Evolutionary conservation across 306 rosid species (phyloP).

Genomic region (Senna siamea): DNA sequence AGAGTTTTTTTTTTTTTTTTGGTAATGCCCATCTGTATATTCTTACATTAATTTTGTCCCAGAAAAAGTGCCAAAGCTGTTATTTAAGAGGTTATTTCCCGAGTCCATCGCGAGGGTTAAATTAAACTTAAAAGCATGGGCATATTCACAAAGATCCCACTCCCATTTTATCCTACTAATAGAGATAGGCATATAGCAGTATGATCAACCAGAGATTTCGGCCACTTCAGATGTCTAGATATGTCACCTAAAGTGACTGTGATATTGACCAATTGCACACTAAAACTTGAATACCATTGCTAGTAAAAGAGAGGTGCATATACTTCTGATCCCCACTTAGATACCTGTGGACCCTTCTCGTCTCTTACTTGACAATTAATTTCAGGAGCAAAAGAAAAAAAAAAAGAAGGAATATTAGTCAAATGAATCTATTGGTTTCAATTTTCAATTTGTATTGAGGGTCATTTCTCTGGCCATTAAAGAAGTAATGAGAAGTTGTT

Average conservation of each 20-base stretch:
- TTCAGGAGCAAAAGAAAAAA: too few relatives aligned
- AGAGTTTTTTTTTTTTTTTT: too few relatives aligned
- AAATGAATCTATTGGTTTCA: constrained; percentile 37
- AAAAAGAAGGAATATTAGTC: constrained; percentile 29
- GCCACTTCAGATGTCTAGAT: constrained; percentile 5
- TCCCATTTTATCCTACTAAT: too few relatives aligned
- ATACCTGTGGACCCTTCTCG: constrained; percentile 25
- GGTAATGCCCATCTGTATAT: too few relatives aligned
- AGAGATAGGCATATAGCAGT: neutral
- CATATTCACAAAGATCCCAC: neutral
- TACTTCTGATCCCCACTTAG: constrained; percentile 57
- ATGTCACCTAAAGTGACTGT: constrained; percentile 39
- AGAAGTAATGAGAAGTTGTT: neutral
- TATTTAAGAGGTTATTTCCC: too few relatives aligned
- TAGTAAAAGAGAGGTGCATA: constrained; percentile 53
- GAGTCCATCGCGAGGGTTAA: too few relatives aligned
- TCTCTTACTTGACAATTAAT: neutral
- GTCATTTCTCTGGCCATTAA: neutral
- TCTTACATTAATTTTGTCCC: too few relatives aligned
- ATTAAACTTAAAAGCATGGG: neutral
- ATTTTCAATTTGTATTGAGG: constrained; percentile 16
- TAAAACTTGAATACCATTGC: constrained; percentile 27
- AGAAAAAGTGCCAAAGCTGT: too few relatives aligned
- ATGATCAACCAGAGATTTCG: neutral
- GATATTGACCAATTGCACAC: constrained; percentile 50